Evolutionary conservation across 225 moss, liverwort and hornwort species (phyloP).

Genomic region (Sphagnum tenellum): DNA sequence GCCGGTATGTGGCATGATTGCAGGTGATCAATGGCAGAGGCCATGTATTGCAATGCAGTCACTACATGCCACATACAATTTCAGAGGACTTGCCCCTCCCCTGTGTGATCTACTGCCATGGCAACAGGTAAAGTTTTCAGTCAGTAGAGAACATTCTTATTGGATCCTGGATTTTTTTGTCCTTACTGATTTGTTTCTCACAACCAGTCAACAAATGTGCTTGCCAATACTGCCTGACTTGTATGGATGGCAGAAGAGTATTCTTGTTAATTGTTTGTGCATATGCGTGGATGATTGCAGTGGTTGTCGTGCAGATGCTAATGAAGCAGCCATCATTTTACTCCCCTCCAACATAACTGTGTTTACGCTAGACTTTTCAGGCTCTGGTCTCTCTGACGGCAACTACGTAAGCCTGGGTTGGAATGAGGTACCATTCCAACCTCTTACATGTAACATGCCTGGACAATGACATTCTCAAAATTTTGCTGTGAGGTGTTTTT

Average conservation of each 20-base stretch:
- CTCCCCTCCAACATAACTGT: constrained; percentile 95
- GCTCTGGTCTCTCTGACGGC: constrained; percentile 94
- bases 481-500: too few relatives aligned
- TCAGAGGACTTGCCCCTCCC: constrained; percentile 72
- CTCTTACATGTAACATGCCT: not conserved
- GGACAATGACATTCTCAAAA: not conserved
- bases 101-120: constrained; percentile 91
- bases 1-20: not conserved
- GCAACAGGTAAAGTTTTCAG: constrained; percentile 55
- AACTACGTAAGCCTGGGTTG: constrained; percentile 97
- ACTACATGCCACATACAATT: constrained; percentile 73
- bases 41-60: constrained; percentile 80
- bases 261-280: too few relatives aligned
- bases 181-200: too few relatives aligned
- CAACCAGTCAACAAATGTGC: too few relatives aligned
- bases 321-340: constrained; percentile 95
- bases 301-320: constrained; percentile 98
- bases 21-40: constrained; percentile 76
- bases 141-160: not conserved
- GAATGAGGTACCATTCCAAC: constrained; percentile 69
- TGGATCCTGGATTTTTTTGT: too few relatives aligned
- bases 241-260: too few relatives aligned
- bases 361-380: constrained; percentile 95
- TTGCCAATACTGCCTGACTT: too few relatives aligned
- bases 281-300: constrained; percentile 27